Conservation (phyloP, 1,284 basidiomycete genomes). For the Agroathelia rolfsii region DNA sequence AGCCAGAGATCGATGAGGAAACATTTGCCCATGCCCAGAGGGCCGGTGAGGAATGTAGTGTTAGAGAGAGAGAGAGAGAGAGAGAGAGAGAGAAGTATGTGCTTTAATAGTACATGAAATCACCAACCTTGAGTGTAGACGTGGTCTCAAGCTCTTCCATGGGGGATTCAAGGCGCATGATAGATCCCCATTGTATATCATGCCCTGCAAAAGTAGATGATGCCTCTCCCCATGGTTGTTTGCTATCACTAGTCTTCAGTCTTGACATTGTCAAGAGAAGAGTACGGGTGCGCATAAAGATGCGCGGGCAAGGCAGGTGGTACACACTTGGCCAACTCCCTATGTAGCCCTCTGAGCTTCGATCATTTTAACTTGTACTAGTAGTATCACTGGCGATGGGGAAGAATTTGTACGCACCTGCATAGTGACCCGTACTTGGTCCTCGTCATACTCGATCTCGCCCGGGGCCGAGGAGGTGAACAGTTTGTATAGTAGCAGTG, state of each 20-base stretch:
- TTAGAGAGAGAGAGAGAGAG: slow-evolving; percentile 2
- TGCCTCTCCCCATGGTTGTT: slow-evolving; percentile 20
- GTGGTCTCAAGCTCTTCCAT: slow-evolving; percentile 50
- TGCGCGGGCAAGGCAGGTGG: slow-evolving; percentile 30
- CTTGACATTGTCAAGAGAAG: slow-evolving; percentile 4
- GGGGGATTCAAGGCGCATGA: slow-evolving; percentile 45
- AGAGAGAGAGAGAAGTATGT: neutral
- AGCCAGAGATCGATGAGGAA: slow-evolving; percentile 63
- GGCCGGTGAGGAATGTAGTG: slow-evolving; percentile 50
- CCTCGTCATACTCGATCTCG: slow-evolving; percentile 47
- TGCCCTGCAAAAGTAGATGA: slow-evolving; percentile 11
- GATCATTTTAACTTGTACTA: slow-evolving; percentile 1
- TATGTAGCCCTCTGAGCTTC: slow-evolving; percentile 38
- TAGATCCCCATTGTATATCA: slow-evolving; percentile 11
- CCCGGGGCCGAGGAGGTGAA: no score
- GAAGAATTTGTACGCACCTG: slow-evolving; percentile 28
- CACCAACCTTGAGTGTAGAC: slow-evolving; percentile 43
- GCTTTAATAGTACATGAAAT: slow-evolving; percentile 1
- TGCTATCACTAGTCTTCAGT: slow-evolving; percentile 9
- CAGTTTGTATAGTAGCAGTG: no score
- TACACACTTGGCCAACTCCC: slow-evolving; percentile 36
- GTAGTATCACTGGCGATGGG: neutral
- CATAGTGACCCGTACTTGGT: slow-evolving; percentile 59
- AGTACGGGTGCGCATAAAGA: slow-evolving; percentile 10
- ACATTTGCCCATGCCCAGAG: slow-evolving; percentile 72